Conservation (phyloP, 192 early-diverging fungal species). For the Entomortierella beljakovae region DNA sequence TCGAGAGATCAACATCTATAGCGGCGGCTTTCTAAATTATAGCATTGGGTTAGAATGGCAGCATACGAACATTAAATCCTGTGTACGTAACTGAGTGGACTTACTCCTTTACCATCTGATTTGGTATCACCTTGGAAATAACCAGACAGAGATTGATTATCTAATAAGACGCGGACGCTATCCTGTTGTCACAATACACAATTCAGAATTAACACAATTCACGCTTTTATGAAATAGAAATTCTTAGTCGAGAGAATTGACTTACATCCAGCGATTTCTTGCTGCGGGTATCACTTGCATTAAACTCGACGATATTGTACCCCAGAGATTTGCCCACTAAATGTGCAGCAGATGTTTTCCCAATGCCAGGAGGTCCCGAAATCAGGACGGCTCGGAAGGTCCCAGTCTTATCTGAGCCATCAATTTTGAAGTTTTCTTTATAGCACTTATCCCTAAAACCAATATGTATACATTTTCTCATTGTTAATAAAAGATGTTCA, state of each 20-base stretch:
- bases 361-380: conserved; percentile 97
- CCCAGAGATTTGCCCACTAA: conserved; percentile 85
- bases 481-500: neutral
- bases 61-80: too few species aligned
- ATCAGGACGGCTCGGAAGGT: conserved; percentile 79
- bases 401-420: conserved; percentile 64
- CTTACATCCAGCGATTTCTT: conserved; percentile 86
- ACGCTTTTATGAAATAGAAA: neutral
- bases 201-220: neutral
- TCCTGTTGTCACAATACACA: conserved; percentile 47
- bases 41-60: too few species aligned
- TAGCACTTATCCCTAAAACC: conserved; percentile 62
- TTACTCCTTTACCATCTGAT: conserved; percentile 32
- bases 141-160: conserved; percentile 66
- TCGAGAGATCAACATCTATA: conserved; percentile 13
- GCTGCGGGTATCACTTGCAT: conserved; percentile 96
- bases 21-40: conserved; percentile 13
- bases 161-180: conserved; percentile 62
- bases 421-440: conserved; percentile 60
- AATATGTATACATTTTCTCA: neutral
- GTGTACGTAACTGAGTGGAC: neutral
- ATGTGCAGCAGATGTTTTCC: conserved; percentile 97
- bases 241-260: neutral
- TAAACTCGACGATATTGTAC: conserved; percentile 92
- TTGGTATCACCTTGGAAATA: conserved; percentile 54